Base-by-base conservation (phyloP, 148 eudicot species). In the Tetragonia tetragonoides region DNA sequence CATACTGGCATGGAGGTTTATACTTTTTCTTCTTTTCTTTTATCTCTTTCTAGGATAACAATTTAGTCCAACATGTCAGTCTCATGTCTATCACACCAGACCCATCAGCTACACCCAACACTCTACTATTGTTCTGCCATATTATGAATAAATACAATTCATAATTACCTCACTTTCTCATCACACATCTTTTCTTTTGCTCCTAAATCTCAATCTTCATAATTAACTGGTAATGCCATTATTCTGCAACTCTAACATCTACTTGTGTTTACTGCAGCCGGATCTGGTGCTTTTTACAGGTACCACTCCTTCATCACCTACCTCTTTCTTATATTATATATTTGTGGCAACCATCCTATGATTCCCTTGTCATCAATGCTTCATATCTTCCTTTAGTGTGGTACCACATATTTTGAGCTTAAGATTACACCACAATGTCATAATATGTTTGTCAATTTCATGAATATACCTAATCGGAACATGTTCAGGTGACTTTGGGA, bases 271-370 rank as follows among this genome's bases (percentile, higher is more conserved):
- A 70, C 39, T 87, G 91, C 97, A 94, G 98, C 97, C 98, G 57
- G 95, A 94, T 90, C 61, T 94, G 83, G 97, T 92, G 84, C 88
- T 94, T 66, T 92, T 92, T 78, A 92, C 97, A 83, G 98, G 98
- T 83, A 87, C 74, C 90, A 83, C 49, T 76, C 63, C 64, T 81
- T 44, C 3, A 39, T 80, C 10, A 53, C 59, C 37, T 34, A 12
- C 21, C 72, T 65, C 38, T 68, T 63, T 44, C 24, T 77, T 64
- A 49, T 56, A 38, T 28, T 8, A 39, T 24, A n/a, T 56, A 8
- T 10, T 7, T 10, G 37, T 53, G 15, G 56, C 16, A n/a, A 70
- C 64, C 57, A 64, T 46, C 59, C 42, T 51, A 20, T 53, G 37
- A 44, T 38, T 9, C 41, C 21, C 53, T 74, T 57, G 38, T 7